A percentile compares a stretch with the other conserved stretches of the same genome.
phyloP scores from a whole-genome alignment of 306 rosid genomes.

The Castanea mollissima region DNA sequence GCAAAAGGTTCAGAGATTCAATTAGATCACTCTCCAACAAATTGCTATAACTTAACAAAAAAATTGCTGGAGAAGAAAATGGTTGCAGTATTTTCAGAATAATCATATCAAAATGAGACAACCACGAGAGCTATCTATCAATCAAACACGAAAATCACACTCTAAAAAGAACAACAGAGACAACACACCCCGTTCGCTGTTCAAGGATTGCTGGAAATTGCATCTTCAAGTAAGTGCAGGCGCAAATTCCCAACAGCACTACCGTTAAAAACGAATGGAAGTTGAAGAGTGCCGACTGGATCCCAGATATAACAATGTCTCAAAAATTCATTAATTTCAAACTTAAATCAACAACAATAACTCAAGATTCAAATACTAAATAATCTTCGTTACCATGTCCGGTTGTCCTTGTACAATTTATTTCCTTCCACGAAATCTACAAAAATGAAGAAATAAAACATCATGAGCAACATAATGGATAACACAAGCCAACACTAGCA shows the following conservation, averaged over 20 bases:
- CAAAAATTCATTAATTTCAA: not conserved
- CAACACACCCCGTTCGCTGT: conserved; percentile 43
- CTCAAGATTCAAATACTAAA: not conserved
- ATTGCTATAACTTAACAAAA: not conserved
- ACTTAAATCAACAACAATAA: not conserved
- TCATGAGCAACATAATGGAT: not conserved
- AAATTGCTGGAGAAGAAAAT: not conserved
- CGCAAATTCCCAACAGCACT: conserved; percentile 46
- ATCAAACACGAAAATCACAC: not conserved
- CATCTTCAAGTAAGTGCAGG: conserved; percentile 52
- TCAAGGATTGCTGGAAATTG: conserved; percentile 53
- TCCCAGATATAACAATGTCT: conserved; percentile 26
- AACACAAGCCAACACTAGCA: not conserved
- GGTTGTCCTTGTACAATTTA: not conserved
- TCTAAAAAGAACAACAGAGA: not conserved
- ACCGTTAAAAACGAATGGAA: conserved; percentile 51
- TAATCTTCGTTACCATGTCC: conserved; percentile 25
- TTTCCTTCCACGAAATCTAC: conserved; percentile 21
- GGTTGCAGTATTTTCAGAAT: not conserved
- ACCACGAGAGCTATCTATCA: not conserved
- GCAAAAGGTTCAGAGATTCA: not conserved
- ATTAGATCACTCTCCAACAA: not conserved
- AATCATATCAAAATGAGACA: not conserved
- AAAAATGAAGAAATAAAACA: not conserved
- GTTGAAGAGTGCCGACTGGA: conserved; percentile 54